These are phyloP conservation scores for Alliaria petiolata DNA, from an alignment of 345 rosid species.

Conservation along the genomic window DNA sequence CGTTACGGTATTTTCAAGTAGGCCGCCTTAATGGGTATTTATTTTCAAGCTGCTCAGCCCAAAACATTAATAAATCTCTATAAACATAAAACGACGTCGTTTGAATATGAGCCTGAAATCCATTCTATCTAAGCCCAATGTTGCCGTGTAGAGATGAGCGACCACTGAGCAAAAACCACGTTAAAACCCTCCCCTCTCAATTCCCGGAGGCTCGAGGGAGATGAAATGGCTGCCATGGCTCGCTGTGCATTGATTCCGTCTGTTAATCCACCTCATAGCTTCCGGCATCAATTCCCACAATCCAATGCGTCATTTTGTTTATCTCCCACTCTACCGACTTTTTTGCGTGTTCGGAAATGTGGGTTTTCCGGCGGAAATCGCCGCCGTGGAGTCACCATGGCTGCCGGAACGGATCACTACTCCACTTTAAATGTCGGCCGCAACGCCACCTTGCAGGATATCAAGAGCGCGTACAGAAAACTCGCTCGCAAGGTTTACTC, in stretches of 20 bases:
- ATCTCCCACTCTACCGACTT: not conserved
- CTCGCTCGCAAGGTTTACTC: conserved; percentile 84
- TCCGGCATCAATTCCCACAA: not conserved
- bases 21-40: not conserved
- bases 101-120: not conserved
- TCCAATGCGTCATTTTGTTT: not conserved
- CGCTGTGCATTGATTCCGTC: not conserved
- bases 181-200: conserved; percentile 17
- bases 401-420: conserved; percentile 56
- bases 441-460: conserved; percentile 70
- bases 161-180: conserved; percentile 28
- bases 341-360: conserved; percentile 5
- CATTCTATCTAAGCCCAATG: not conserved
- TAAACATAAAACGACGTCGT: not conserved
- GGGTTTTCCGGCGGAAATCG: conserved; percentile 12
- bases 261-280: conserved; percentile 4
- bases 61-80: not conserved
- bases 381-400: conserved; percentile 35
- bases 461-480: conserved; percentile 68
- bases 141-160: not conserved
- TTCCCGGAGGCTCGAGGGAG: not conserved
- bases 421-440: conserved; percentile 58
- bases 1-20: not conserved
- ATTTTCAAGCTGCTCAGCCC: not conserved
- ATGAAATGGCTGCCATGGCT: conserved; percentile 17